phyloP scores from a whole-genome alignment of 345 rosid genomes.

The Iberis pinnata region DNA sequence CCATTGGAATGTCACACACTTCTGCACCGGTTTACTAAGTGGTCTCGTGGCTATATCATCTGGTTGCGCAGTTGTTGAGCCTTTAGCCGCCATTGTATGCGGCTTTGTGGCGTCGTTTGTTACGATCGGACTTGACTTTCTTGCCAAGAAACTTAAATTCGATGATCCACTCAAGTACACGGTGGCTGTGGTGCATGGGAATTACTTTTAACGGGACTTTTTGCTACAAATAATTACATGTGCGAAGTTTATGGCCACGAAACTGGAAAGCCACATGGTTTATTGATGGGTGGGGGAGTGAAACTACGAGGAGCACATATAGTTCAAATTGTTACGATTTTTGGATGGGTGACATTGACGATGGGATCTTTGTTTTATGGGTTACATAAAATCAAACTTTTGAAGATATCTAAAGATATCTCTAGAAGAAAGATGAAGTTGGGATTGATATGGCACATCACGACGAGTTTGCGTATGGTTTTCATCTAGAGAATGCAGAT shows the following conservation, averaged over 20 bases:
- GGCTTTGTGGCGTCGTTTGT: conserved; percentile 25
- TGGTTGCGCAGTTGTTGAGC: conserved; percentile 21
- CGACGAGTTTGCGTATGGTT: conserved; percentile 25
- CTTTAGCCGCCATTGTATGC: conserved; percentile 21
- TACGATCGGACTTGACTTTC: conserved; percentile 1
- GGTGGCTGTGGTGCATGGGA: conserved; percentile 29
- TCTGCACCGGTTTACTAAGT: conserved; percentile 16
- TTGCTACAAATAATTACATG: conserved; percentile 11
- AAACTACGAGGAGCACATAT: conserved; percentile 10
- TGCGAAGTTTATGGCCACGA: conserved; percentile 14
- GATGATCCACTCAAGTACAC: conserved; percentile 25
- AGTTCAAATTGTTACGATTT: conserved; percentile 5
- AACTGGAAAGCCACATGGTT: conserved; percentile 13
- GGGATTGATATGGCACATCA: conserved; percentile 24
- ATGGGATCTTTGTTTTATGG: conserved; percentile 21
- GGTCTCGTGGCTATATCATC: conserved; percentile 21
- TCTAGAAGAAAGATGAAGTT: conserved; percentile 8
- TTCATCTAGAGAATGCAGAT: too few species aligned
- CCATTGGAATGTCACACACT: conserved; percentile 17
- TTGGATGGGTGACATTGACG: conserved; percentile 15
- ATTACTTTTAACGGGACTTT: conserved; percentile 20
- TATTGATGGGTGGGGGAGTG: conserved; percentile 24
- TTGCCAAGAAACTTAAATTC: conserved; percentile 17
- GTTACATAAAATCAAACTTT: conserved; percentile 18
- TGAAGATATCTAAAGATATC: conserved; percentile 16